These are phyloP conservation scores for Talaromyces sp. DNA, from an alignment of 2,329 filamentous ascomycete genomes.

Conservation along the genomic window DNA sequence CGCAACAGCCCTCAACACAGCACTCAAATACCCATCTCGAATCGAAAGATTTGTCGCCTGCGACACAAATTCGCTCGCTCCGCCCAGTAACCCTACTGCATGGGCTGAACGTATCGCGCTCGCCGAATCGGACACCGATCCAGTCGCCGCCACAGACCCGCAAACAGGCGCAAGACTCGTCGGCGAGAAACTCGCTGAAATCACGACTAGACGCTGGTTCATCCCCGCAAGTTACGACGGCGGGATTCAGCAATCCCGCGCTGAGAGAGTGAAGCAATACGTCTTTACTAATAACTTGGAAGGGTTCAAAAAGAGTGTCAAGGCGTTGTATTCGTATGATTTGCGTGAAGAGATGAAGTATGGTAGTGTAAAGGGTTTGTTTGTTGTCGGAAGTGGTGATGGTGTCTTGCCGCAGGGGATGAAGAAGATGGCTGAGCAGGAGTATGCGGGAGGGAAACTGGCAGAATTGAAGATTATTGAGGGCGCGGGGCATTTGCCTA, in stretches of 20 bases:
- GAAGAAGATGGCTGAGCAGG: slow-evolving; percentile 61
- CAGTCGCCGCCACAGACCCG: slow-evolving; percentile 27
- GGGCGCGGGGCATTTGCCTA: slow-evolving; percentile 72
- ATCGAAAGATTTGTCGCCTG: slow-evolving; percentile 63
- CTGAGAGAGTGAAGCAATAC: slow-evolving; percentile 60
- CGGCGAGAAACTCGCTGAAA: slow-evolving; percentile 56
- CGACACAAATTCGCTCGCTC: slow-evolving; percentile 71
- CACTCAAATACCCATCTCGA: slow-evolving; percentile 59
- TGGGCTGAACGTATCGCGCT: slow-evolving; percentile 73
- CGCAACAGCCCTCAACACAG: slow-evolving; percentile 68
- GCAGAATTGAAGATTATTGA: slow-evolving; percentile 60
- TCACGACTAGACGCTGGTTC: slow-evolving; percentile 75
- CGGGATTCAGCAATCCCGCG: slow-evolving; percentile 45
- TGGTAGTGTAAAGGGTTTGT: slow-evolving; percentile 45
- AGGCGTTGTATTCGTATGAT: slow-evolving; percentile 53
- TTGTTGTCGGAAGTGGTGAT: slow-evolving; percentile 69
- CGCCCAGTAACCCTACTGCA: slow-evolving; percentile 67
- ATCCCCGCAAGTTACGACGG: slow-evolving; percentile 54
- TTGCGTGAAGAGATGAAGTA: slow-evolving; percentile 41
- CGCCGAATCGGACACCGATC: slow-evolving; percentile 51
- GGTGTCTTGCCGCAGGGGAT: slow-evolving; percentile 73
- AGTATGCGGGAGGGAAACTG: slow-evolving; percentile 50
- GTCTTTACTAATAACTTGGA: slow-evolving; percentile 63
- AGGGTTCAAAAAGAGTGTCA: slow-evolving; percentile 76
- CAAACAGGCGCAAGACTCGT: slow-evolving; percentile 55